Evolutionary conservation across 164 flowering plant genomes (phyloP).

Genomic region (Akebia trifoliata): DNA sequence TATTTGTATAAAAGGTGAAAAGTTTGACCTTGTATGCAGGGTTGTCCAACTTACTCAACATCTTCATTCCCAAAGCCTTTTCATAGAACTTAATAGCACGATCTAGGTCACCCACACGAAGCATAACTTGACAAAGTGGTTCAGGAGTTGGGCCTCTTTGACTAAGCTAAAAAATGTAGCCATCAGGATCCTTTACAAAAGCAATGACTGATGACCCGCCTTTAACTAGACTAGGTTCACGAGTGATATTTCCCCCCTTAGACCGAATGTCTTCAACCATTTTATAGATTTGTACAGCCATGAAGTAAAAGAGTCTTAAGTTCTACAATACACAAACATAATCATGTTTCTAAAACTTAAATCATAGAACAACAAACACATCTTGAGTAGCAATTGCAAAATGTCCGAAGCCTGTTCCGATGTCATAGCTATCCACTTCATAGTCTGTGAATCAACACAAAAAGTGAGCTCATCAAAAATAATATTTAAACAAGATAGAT

Average conservation of each 20-base stretch:
- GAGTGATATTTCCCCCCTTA: constrained; percentile 79
- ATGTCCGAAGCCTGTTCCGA: constrained; percentile 96
- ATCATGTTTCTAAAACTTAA: neutral
- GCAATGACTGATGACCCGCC: constrained; percentile 79
- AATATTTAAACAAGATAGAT: neutral
- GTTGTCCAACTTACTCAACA: constrained; percentile 56
- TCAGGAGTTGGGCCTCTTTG: constrained; percentile 85
- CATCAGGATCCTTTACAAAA: constrained; percentile 95
- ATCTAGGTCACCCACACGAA: constrained; percentile 92
- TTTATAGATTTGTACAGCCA: constrained; percentile 57
- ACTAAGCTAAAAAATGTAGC: constrained; percentile 83
- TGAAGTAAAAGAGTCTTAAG: neutral
- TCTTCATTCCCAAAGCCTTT: constrained; percentile 90
- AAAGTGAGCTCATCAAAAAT: neutral
- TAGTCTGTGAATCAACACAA: constrained; percentile 54
- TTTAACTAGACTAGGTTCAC: constrained; percentile 95
- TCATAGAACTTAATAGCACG: constrained; percentile 91
- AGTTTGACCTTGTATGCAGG: constrained; percentile 72
- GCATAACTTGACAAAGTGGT: constrained; percentile 96
- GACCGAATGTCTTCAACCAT: constrained; percentile 66
- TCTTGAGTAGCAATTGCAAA: constrained; percentile 88
- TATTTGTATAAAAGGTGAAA: neutral
- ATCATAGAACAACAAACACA: constrained; percentile 40
- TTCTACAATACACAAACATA: neutral
- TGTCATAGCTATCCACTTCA: constrained; percentile 86